Base-by-base conservation (phyloP, 805 yeast species). In the Wickerhamiella azymoides region DNA sequence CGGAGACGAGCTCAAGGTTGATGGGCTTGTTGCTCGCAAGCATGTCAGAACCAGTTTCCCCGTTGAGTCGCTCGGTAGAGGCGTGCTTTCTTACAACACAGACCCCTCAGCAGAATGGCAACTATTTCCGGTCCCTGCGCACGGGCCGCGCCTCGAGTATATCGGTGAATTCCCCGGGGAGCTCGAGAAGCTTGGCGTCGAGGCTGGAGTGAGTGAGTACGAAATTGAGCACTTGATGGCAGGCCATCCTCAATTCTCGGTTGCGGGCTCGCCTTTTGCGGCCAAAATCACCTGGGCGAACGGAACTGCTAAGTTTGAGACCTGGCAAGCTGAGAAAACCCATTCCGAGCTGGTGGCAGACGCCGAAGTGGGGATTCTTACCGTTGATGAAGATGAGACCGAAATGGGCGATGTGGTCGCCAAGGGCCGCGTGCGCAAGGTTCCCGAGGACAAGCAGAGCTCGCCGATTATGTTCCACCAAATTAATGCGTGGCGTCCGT, bases 311-410 rank as follows among this genome's bases (percentile, higher is more conserved):
- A 36, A 36, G 1, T 35, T 46, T 13, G 39, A 33, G 18, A 33
- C 35, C 5, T 41, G 44, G 44, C 32, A 41, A 24, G 25, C 35
- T 24, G 18, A 32, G 28, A 11, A 26, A 11, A 2, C n/a, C 11
- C 39, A 28, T 10, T 33, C n/a, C 25, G 44, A 41, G n/a, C 4
- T 41, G 2, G 26, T 41, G 37, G 19, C 41, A 24, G 19, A 30
- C 13, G 44, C 55, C 11, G 56, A 52, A 25, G 48, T 54, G 11
- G 59, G 59, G 13, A 41, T 55, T 16, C 49, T 55, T 36, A 32
- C 26, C 2, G 11, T 45, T 10, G 47, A 43, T 25, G 9, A 30
- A 7, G 24, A 19, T 10, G 35, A 14, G 21, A 14, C 40, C 17
- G 43, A 36, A 13, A 37, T 46, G 4, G 45, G 30, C 4, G 45